These are phyloP conservation scores for Gaertneriomyces semiglobifer DNA, from an alignment of 192 early-diverging fungal species.

Conservation along the genomic window DNA sequence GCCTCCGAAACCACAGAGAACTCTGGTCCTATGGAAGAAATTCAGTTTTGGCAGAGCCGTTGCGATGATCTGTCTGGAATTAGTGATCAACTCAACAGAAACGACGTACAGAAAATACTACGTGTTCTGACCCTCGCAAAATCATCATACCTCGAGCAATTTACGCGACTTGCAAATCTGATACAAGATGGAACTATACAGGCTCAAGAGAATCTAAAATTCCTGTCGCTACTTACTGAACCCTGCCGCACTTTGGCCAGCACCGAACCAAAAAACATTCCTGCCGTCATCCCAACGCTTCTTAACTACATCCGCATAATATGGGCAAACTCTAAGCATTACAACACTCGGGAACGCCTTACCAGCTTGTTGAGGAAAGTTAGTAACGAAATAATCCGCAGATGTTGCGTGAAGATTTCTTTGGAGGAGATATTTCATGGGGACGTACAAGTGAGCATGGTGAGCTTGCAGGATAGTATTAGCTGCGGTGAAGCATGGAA, in stretches of 20 bases:
- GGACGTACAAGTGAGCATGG: constrained; percentile 54
- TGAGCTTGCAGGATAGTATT: constrained; percentile 57
- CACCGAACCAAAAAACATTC: constrained; percentile 53
- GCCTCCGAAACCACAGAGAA: constrained; percentile 54
- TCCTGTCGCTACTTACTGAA: constrained; percentile 53
- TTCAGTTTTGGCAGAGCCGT: constrained; percentile 58
- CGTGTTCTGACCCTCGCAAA: constrained; percentile 51
- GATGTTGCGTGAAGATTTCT: constrained; percentile 59
- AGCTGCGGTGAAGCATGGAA: constrained; percentile 64
- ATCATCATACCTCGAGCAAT: constrained; percentile 62
- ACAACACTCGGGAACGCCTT: constrained; percentile 60
- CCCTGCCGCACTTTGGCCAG: constrained; percentile 47
- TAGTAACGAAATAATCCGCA: constrained; percentile 60
- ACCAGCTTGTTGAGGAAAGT: constrained; percentile 60
- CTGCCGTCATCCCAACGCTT: constrained; percentile 48
- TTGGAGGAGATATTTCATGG: constrained; percentile 66
- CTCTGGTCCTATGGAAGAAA: constrained; percentile 62
- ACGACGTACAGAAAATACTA: constrained; percentile 55
- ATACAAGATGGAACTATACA: constrained; percentile 62
- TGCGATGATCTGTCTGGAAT: constrained; percentile 66
- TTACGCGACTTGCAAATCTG: constrained; percentile 53
- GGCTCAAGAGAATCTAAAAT: constrained; percentile 65
- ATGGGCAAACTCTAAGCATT: constrained; percentile 61
- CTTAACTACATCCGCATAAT: constrained; percentile 58
- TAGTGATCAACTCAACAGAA: constrained; percentile 52